Conservation (phyloP, 768 basidiomycete species). For the Exsudoporus frostii region DNA sequence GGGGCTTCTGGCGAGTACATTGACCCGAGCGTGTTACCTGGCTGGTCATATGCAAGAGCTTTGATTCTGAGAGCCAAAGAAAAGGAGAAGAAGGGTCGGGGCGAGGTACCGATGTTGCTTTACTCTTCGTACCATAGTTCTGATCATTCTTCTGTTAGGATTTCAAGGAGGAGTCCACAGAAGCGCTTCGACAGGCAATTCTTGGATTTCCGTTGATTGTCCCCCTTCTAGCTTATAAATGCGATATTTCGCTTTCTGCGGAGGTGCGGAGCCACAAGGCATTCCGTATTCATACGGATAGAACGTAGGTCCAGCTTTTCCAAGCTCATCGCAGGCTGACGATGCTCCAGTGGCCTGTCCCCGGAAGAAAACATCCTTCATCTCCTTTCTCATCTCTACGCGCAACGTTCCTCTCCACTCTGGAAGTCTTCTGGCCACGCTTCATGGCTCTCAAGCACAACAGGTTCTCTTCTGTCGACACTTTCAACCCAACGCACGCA, state of each 20-base stretch:
- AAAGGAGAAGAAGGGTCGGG: slow-evolving; percentile 40
- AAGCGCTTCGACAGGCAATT: slow-evolving; percentile 71
- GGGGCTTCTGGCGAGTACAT: slow-evolving; percentile 30
- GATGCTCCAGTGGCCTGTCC: slow-evolving; percentile 32
- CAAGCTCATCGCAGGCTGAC: slow-evolving; percentile 5
- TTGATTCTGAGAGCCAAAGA: slow-evolving; percentile 59
- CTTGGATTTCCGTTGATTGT: slow-evolving; percentile 77
- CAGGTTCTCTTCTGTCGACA: slow-evolving; percentile 36
- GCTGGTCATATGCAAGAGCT: slow-evolving; percentile 71
- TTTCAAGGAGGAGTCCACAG: slow-evolving; percentile 52
- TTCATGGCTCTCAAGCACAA: slow-evolving; percentile 68
- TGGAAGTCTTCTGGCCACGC: slow-evolving; percentile 75
- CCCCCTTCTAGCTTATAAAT: slow-evolving; percentile 80
- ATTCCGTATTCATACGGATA: slow-evolving; percentile 69
- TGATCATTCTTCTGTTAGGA: slow-evolving; percentile 35
- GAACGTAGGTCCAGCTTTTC: slow-evolving; percentile 42
- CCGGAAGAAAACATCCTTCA: slow-evolving; percentile 53
- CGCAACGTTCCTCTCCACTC: slow-evolving; percentile 64
- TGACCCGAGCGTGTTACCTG: slow-evolving; percentile 67
- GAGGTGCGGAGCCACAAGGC: slow-evolving; percentile 57
- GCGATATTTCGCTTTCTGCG: slow-evolving; percentile 62
- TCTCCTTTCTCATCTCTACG: slow-evolving; percentile 86
- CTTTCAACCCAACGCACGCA: slow-evolving; percentile 32
- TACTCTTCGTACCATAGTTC: background rate
- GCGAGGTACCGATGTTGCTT: slow-evolving; percentile 27